Evolutionary conservation across 192 early-diverging fungal genomes (phyloP).

Genomic region (Piromyces finnis): DNA sequence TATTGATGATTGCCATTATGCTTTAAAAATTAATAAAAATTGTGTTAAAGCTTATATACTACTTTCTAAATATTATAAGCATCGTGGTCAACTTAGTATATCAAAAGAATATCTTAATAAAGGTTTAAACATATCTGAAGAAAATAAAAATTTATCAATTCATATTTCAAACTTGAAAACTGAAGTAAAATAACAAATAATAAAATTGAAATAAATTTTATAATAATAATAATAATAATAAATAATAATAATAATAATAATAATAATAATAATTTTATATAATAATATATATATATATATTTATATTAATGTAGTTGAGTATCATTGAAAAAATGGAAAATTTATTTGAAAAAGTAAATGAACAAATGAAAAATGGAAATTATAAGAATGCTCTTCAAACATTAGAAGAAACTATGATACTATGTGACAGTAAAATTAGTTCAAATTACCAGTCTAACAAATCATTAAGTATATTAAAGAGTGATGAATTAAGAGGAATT

Average conservation of each 20-base stretch:
- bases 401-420: not conserved
- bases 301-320: too few relatives aligned
- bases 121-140: not conserved
- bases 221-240: not conserved
- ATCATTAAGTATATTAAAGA: not conserved
- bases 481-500: not conserved
- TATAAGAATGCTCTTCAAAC: not conserved
- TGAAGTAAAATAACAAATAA: not conserved
- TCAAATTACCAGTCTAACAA: not conserved
- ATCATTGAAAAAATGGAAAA: not conserved
- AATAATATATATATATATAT: too few relatives aligned
- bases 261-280: not conserved
- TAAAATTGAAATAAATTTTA: not conserved
- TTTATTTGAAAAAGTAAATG: not conserved
- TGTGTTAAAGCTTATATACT: not conserved
- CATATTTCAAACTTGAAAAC: not conserved
- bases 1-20: not conserved
- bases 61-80: not conserved
- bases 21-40: not conserved
- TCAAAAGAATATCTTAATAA: not conserved
- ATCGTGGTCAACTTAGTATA: not conserved
- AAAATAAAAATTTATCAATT: not conserved
- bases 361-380: too few relatives aligned
- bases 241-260: not conserved
- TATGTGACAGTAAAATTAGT: not conserved